Conservation (phyloP, 495 filamentous ascomycete species). For the Aspergillus affinis region DNA sequence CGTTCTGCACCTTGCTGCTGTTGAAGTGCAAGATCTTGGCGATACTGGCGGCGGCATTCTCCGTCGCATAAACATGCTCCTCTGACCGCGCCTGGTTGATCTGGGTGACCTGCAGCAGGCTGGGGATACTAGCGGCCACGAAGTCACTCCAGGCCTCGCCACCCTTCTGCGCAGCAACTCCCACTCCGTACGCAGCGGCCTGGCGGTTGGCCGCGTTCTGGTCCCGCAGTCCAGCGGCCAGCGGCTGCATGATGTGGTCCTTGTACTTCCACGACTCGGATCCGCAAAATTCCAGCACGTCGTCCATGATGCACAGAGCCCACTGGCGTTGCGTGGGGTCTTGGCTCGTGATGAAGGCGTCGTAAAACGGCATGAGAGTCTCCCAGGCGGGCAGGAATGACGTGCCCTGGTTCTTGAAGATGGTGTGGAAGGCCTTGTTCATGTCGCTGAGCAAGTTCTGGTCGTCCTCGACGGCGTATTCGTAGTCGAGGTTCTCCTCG, state of each 20-base stretch:
- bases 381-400: constrained; percentile 87
- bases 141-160: constrained; percentile 82
- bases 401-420: constrained; percentile 92
- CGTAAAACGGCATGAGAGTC: constrained; percentile 77
- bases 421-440: constrained; percentile 99
- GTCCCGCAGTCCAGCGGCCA: constrained; percentile 81
- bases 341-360: constrained; percentile 74
- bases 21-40: constrained; percentile 96
- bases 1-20: constrained; percentile 65
- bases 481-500: constrained; percentile 66
- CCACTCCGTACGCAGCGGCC: constrained; percentile 93
- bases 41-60: constrained; percentile 96
- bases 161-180: constrained; percentile 92
- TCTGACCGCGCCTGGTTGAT: constrained; percentile 78
- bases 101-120: constrained; percentile 79
- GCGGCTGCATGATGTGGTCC: constrained; percentile 78
- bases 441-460: constrained; percentile 96
- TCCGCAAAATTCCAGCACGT: constrained; percentile 96
- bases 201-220: constrained; percentile 88
- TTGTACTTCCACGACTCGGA: constrained; percentile 79
- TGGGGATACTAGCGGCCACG: constrained; percentile 71
- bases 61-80: constrained; percentile 94
- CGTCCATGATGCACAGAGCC: constrained; percentile 98
- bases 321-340: constrained; percentile 96
- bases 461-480: constrained; percentile 93